Base-by-base conservation (phyloP, 176 grass and related monocot species). In the Otatea glauca region DNA sequence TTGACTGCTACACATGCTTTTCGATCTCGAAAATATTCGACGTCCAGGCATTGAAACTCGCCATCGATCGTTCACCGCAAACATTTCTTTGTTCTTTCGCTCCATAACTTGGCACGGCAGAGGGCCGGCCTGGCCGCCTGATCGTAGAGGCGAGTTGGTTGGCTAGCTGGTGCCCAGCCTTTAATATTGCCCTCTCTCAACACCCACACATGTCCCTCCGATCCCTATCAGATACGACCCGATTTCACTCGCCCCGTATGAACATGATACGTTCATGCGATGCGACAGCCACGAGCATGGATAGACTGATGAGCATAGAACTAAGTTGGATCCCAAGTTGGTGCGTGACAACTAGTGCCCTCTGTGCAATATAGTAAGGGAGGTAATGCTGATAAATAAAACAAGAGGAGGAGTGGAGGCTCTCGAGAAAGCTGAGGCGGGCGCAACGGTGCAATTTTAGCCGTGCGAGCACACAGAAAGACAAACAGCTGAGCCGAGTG, bases 391-490 rank as follows among this genome's bases (percentile, higher is more conserved):
- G 29, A 29, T 1, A 29, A 29, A 29, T 29, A 29, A 29, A 29
- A 29, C 18, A 49, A 39, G 63, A 15, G 2, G 63, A 15, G 2
- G 1, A 11, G 59, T 6, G 51, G 18, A 24, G 21, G 54, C 7
- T 75, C 49, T 48, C 41, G 25, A 60, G 15, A 56, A 84, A 75
- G 34, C 20, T 0, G 55, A 44, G 20, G 29, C 69, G 23, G 80
- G 37, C 17, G 29, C 56, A 84, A 75, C 71, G 70, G 56, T 66
- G 81, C 21, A 47, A 74, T 84, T 75, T 41, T 23, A 32, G 23
- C 18, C 60, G 41, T 48, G 37, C 51, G 51, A 18, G 50, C 50
- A 2, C 50, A 53, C 50, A 53, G 43, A 45, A 11, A 45, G 43
- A 3, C 43, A 44, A 18, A 18, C 49, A 1, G 49, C 49, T 15